These are phyloP conservation scores for Dalbergia oliveri DNA, from an alignment of 306 rosid species.

Conservation along the genomic window DNA sequence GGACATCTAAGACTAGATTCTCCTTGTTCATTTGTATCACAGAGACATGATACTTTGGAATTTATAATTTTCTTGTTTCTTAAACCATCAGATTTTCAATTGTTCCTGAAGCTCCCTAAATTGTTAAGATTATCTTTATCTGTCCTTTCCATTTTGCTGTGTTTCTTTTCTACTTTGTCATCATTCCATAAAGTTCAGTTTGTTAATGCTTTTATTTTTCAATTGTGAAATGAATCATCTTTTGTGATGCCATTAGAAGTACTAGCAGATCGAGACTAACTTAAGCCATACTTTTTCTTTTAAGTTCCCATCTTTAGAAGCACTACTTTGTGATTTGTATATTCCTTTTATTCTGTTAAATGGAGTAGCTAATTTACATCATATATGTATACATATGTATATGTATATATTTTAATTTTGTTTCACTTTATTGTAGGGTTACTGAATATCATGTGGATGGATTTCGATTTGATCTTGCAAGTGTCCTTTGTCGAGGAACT, in stretches of 20 bases:
- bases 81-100: conserved; percentile 23
- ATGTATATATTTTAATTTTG: conserved; percentile 3
- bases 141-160: background rate
- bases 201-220: conserved; percentile 4
- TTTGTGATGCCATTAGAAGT: conserved; percentile 23
- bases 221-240: conserved; percentile 16
- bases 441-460: conserved; percentile 95
- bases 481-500: conserved; percentile 89
- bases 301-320: conserved; percentile 10
- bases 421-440: conserved; percentile 67
- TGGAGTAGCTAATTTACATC: conserved; percentile 3
- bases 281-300: background rate
- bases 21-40: conserved; percentile 37
- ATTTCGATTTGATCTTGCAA: conserved; percentile 96
- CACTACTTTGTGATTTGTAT: conserved; percentile 7
- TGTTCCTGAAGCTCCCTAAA: conserved; percentile 24
- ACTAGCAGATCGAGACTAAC: conserved; percentile 25
- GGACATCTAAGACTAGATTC: conserved; percentile 18
- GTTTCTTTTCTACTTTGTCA: conserved; percentile 25
- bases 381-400: no score
- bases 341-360: conserved; percentile 1
- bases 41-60: conserved; percentile 24
- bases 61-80: conserved; percentile 23
- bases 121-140: conserved; percentile 22
- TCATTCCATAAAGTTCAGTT: background rate